These are phyloP conservation scores for Pouteria campechiana DNA, from an alignment of 179 eudicot genomes.

Conservation along the genomic window DNA sequence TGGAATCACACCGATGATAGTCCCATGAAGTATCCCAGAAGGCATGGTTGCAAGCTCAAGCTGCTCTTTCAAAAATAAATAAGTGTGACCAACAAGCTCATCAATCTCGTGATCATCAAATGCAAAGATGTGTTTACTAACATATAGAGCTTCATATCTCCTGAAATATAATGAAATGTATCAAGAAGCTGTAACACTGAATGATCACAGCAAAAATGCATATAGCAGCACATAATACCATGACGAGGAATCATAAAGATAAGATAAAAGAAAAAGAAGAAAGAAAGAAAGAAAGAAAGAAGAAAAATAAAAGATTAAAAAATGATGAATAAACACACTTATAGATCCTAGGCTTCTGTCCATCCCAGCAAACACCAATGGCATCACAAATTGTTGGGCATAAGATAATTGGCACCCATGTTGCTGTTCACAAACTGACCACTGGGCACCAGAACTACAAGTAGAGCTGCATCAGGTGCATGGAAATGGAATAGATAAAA, in stretches of 20 bases:
- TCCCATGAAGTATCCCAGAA: slow-evolving; percentile 66
- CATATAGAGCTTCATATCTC: slow-evolving; percentile 61
- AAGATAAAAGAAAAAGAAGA: not conserved
- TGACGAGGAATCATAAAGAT: too few relatives aligned
- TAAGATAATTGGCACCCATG: too few relatives aligned
- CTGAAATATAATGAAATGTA: slow-evolving; percentile 28
- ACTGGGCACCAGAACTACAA: too few relatives aligned
- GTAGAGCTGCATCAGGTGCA: too few relatives aligned
- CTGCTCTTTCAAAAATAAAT: slow-evolving; percentile 66
- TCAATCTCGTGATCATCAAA: slow-evolving; percentile 32
- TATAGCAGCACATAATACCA: too few relatives aligned
- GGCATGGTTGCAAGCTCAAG: slow-evolving; percentile 58
- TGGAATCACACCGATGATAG: slow-evolving; percentile 42
- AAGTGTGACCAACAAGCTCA: slow-evolving; percentile 64
- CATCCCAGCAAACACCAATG: too few relatives aligned
- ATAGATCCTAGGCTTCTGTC: too few relatives aligned
- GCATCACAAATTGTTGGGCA: too few relatives aligned
- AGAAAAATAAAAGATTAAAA: too few relatives aligned
- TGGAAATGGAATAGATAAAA: too few relatives aligned
- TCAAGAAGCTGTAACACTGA: not conserved
- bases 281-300: not conserved
- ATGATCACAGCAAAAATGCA: not conserved
- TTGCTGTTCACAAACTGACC: too few relatives aligned
- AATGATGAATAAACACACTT: too few relatives aligned
- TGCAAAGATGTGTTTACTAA: slow-evolving; percentile 36